Conservation (phyloP, 2,329 filamentous ascomycete species). For the Cladosporium colombiae region DNA sequence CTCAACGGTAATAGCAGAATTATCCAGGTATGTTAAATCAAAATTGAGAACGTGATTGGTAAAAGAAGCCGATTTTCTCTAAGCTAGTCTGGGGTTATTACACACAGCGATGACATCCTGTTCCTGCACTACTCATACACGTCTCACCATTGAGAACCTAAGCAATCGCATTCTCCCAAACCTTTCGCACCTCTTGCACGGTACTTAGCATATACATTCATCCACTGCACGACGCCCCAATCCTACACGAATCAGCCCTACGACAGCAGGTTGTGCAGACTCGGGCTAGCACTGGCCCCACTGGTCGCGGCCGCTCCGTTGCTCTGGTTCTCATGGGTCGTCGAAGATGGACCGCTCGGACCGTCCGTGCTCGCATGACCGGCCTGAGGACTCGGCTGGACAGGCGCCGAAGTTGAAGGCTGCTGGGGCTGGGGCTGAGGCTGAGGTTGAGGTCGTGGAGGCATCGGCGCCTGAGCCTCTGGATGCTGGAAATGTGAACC, state of each 20-base stretch:
- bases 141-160: background rate
- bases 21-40: background rate
- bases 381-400: conserved; percentile 22
- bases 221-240: background rate
- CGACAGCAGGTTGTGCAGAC: conserved; percentile 50
- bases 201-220: background rate
- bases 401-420: conserved; percentile 7
- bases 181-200: background rate
- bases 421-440: conserved; percentile 5
- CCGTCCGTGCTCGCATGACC: conserved; percentile 22
- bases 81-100: background rate
- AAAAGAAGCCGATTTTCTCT: background rate
- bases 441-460: background rate
- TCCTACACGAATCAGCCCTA: conserved; percentile 25
- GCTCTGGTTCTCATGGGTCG: conserved; percentile 30
- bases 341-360: conserved; percentile 27
- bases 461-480: conserved; percentile 6
- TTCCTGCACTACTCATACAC: background rate
- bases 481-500: conserved; percentile 19
- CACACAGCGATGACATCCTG: background rate
- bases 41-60: background rate
- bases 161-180: background rate
- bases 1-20: no score
- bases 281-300: conserved; percentile 50
- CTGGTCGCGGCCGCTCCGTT: conserved; percentile 22